Evolutionary conservation across 2,329 filamentous ascomycete genomes (phyloP).

Genomic region (Epichloe baconii): DNA sequence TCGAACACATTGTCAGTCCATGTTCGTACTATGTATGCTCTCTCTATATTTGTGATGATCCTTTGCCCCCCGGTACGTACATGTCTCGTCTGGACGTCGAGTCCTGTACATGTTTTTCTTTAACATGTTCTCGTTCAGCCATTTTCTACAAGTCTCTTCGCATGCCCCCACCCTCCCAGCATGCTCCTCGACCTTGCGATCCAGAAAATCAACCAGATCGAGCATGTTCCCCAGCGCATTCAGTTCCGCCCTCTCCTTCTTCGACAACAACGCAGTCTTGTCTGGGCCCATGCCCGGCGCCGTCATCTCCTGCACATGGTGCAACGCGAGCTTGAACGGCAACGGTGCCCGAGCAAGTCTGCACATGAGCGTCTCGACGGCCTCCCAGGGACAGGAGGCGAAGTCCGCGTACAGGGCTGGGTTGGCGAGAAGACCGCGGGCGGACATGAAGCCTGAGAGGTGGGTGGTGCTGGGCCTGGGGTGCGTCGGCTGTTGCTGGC

Average conservation of each 20-base stretch:
- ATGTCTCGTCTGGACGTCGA: too few relatives aligned
- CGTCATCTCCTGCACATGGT: conserved; percentile 57
- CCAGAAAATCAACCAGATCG: conserved; percentile 48
- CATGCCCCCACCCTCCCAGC: conserved; percentile 19
- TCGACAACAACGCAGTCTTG: conserved; percentile 39
- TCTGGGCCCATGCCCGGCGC: conserved; percentile 40
- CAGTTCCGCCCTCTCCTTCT: conserved; percentile 39
- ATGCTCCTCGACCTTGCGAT: conserved; percentile 31
- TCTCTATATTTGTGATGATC: too few relatives aligned
- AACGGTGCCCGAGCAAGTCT: conserved; percentile 43
- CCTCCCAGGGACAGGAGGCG: conserved; percentile 45
- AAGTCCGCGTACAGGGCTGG: conserved; percentile 50
- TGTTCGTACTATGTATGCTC: too few relatives aligned
- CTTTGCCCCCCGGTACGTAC: too few relatives aligned
- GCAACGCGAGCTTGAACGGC: conserved; percentile 48
- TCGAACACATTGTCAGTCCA: too few relatives aligned
- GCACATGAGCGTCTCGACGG: conserved; percentile 49
- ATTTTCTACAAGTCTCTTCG: conserved; percentile 19
- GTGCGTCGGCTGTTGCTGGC: neutral
- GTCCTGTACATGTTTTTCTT: neutral
- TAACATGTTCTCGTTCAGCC: neutral
- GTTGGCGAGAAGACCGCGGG: conserved; percentile 53
- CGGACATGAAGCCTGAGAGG: conserved; percentile 55
- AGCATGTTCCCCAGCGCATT: conserved; percentile 38
- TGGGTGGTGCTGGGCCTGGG: conserved; percentile 29